These are phyloP conservation scores for Byssothecium circinans DNA, from an alignment of 2,329 filamentous ascomycete species.

Conservation along the genomic window DNA sequence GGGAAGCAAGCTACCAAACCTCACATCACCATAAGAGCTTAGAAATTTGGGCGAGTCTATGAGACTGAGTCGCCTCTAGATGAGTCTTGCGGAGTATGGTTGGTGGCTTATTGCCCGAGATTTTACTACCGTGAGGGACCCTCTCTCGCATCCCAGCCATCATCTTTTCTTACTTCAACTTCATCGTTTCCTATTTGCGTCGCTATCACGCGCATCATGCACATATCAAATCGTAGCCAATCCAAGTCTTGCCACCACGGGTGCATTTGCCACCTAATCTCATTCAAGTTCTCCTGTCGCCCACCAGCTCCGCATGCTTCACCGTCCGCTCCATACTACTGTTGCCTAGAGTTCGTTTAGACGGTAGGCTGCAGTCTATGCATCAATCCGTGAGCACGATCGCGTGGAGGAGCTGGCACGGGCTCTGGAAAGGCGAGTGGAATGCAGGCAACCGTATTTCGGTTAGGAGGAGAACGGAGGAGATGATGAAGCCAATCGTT, in stretches of 20 bases:
- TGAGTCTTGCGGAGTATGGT: too few species aligned
- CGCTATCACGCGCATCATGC: background rate
- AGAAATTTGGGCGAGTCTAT: too few species aligned
- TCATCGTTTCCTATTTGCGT: background rate
- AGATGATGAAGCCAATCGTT: background rate
- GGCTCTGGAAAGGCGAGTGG: background rate
- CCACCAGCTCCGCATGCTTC: background rate
- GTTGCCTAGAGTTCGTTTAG: slow-evolving; percentile 22
- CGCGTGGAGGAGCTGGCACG: background rate
- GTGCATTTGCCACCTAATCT: background rate
- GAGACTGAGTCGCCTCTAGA: too few species aligned
- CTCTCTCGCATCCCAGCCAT: slow-evolving; percentile 2
- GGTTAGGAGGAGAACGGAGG: background rate
- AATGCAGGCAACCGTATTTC: background rate
- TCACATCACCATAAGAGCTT: too few species aligned
- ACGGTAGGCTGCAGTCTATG: slow-evolving; percentile 12
- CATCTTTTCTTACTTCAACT: slow-evolving; percentile 3
- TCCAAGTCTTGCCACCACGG: background rate
- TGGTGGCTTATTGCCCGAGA: too few species aligned
- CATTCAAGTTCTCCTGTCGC: background rate
- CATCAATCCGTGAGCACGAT: slow-evolving; percentile 3
- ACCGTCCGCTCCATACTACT: slow-evolving; percentile 1
- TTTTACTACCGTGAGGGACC: background rate
- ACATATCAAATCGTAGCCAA: background rate
- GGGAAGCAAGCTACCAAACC: too few species aligned